Evolutionary conservation across 2,329 filamentous ascomycete genomes (phyloP).

Genomic region (Neonectria neomacrospora): DNA sequence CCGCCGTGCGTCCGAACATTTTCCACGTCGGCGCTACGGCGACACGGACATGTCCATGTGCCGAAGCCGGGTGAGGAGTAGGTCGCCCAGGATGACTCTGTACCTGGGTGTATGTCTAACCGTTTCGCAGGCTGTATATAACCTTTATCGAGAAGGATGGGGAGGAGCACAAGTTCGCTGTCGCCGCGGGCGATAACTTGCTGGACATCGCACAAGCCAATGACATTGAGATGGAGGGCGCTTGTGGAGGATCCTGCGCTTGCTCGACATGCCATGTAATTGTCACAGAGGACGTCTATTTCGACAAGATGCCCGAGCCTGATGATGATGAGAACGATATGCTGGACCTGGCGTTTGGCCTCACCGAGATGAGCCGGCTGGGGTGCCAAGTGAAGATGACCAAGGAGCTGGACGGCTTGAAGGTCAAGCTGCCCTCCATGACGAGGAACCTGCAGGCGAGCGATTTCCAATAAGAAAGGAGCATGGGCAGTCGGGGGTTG

Average conservation of each 20-base stretch:
- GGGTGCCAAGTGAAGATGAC: conserved; percentile 94
- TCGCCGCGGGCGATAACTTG: conserved; percentile 88
- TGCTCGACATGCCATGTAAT: conserved; percentile 95
- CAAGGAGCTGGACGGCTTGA: conserved; percentile 87
- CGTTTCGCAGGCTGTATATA: conserved; percentile 74
- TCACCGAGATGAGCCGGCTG: conserved; percentile 85
- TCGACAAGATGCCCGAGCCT: conserved; percentile 81
- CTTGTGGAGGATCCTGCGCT: conserved; percentile 92
- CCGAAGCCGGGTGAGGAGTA: conserved; percentile 95
- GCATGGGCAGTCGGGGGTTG: conserved; percentile 19
- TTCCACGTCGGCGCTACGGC: conserved; percentile 67
- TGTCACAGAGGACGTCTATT: conserved; percentile 77
- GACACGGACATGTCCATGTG: conserved; percentile 83
- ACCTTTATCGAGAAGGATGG: conserved; percentile 96
- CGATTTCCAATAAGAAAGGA: conserved; percentile 72
- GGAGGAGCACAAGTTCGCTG: conserved; percentile 78
- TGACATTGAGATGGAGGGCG: conserved; percentile 98
- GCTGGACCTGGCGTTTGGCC: conserved; percentile 88
- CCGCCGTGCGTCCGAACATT: conserved; percentile 63
- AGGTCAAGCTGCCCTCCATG: conserved; percentile 89
- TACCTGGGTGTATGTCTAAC: conserved; percentile 16
- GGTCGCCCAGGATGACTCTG: conserved; percentile 50
- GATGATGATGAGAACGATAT: conserved; percentile 89
- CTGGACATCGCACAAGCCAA: conserved; percentile 94
- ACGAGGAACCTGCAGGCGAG: conserved; percentile 95